phyloP scores from a whole-genome alignment of 2,329 filamentous ascomycete genomes.

The Aspergillus alliaceus region DNA sequence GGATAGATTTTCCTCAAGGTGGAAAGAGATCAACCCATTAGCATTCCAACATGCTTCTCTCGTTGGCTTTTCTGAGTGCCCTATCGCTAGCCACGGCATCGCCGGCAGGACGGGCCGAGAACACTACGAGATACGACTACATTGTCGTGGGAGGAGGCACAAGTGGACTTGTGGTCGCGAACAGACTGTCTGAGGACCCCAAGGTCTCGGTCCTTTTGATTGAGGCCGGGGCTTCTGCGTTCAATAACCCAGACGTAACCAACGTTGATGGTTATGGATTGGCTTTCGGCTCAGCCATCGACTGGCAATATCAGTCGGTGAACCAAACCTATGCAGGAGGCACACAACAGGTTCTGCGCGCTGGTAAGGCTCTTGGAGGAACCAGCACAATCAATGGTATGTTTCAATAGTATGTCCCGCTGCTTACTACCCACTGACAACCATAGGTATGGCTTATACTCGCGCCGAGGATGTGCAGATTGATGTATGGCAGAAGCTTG shows the following conservation, averaged over 20 bases:
- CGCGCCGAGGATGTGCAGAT: slow-evolving; percentile 39
- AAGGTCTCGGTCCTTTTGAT: slow-evolving; percentile 30
- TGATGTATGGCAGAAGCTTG: slow-evolving; percentile 37
- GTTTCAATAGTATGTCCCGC: neutral
- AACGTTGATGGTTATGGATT: slow-evolving; percentile 23
- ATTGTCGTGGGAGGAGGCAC: slow-evolving; percentile 39
- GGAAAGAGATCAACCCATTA: neutral
- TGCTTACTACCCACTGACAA: neutral
- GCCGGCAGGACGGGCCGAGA: neutral
- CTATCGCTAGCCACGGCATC: slow-evolving; percentile 9
- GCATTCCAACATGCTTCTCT: neutral
- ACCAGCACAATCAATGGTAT: slow-evolving; percentile 47
- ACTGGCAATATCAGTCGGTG: slow-evolving; percentile 44
- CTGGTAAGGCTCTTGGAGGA: slow-evolving; percentile 47
- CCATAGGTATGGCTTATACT: slow-evolving; percentile 39
- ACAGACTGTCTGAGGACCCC: slow-evolving; percentile 34
- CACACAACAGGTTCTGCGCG: slow-evolving; percentile 34
- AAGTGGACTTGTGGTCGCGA: slow-evolving; percentile 36
- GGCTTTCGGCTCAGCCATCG: slow-evolving; percentile 38
- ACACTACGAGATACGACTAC: slow-evolving; percentile 28
- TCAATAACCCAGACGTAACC: slow-evolving; percentile 31
- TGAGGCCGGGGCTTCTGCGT: slow-evolving; percentile 32
- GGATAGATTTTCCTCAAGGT: neutral
- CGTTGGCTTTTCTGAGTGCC: slow-evolving; percentile 13
- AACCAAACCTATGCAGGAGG: slow-evolving; percentile 43